phyloP scores from a whole-genome alignment of 352 stramenopile species.

The Thalassiosira livingstoniorum region DNA sequence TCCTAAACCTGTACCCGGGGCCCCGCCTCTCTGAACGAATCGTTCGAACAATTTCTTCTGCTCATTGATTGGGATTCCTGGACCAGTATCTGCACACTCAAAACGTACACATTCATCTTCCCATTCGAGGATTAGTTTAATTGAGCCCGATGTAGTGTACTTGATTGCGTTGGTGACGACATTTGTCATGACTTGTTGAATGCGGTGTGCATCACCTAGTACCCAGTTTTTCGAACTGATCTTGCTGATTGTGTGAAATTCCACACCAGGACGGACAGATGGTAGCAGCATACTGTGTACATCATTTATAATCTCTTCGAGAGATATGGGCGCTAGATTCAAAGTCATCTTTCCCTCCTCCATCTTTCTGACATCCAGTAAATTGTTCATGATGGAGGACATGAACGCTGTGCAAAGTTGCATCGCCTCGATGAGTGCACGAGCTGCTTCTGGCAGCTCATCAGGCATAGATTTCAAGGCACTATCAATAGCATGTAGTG shows the following conservation, averaged over 20 bases:
- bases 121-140: slow-evolving; percentile 60
- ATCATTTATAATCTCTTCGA: slow-evolving; percentile 76
- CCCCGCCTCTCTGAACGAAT: slow-evolving; percentile 71
- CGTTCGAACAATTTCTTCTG: slow-evolving; percentile 72
- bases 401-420: slow-evolving; percentile 75
- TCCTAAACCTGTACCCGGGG: slow-evolving; percentile 71
- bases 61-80: slow-evolving; percentile 67
- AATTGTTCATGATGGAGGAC: slow-evolving; percentile 79
- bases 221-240: slow-evolving; percentile 85
- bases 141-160: slow-evolving; percentile 67
- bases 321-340: slow-evolving; percentile 44
- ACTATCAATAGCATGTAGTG: slow-evolving; percentile 76
- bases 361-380: slow-evolving; percentile 83
- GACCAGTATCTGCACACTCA: slow-evolving; percentile 69
- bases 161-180: slow-evolving; percentile 79
- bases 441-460: slow-evolving; percentile 71
- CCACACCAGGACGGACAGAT: slow-evolving; percentile 90
- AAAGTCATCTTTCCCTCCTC: slow-evolving; percentile 86
- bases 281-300: slow-evolving; percentile 86
- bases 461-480: slow-evolving; percentile 66
- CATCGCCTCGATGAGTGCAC: slow-evolving; percentile 69
- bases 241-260: slow-evolving; percentile 89
- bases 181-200: slow-evolving; percentile 76
- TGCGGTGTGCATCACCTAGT: slow-evolving; percentile 65
- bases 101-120: slow-evolving; percentile 83